phyloP scores from a whole-genome alignment of 2,329 filamentous ascomycete species.

The Orbilia blumenaviensis region DNA sequence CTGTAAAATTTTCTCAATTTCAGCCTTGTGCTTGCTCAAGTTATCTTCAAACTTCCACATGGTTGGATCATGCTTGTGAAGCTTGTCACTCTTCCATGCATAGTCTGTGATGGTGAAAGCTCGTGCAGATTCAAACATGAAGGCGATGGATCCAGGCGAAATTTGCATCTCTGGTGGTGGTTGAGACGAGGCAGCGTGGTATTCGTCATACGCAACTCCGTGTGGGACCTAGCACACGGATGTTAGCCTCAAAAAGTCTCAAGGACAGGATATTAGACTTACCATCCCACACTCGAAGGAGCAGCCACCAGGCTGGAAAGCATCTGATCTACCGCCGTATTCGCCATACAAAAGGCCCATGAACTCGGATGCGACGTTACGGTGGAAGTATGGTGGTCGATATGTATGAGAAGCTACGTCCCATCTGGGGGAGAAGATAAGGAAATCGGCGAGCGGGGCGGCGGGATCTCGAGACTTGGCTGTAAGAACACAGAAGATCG shows the following conservation, averaged over 20 bases:
- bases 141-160: conserved; percentile 71
- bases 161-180: conserved; percentile 69
- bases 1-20: conserved; percentile 64
- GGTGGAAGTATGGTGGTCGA: conserved; percentile 76
- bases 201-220: conserved; percentile 65
- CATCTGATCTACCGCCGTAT: conserved; percentile 68
- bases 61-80: conserved; percentile 66
- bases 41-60: conserved; percentile 66
- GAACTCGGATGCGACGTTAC: conserved; percentile 74
- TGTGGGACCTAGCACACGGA: conserved; percentile 65
- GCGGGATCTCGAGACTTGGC: conserved; percentile 68
- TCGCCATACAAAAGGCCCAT: conserved; percentile 69
- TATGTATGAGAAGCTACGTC: conserved; percentile 75
- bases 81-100: conserved; percentile 69
- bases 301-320: conserved; percentile 70
- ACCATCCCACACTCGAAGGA: conserved; percentile 62
- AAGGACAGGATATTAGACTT: neutral
- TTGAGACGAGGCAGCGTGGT: conserved; percentile 68
- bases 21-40: conserved; percentile 66
- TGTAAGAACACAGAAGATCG: conserved; percentile 73
- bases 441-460: conserved; percentile 73
- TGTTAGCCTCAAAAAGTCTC: neutral
- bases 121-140: conserved; percentile 75
- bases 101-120: conserved; percentile 78
- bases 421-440: conserved; percentile 78